A percentile compares a stretch with the other conserved stretches of the same genome.
These are phyloP conservation scores for Debaryomycetaceae sp. DNA, from an alignment of 1,139 yeast genomes.

Conservation along the genomic window DNA sequence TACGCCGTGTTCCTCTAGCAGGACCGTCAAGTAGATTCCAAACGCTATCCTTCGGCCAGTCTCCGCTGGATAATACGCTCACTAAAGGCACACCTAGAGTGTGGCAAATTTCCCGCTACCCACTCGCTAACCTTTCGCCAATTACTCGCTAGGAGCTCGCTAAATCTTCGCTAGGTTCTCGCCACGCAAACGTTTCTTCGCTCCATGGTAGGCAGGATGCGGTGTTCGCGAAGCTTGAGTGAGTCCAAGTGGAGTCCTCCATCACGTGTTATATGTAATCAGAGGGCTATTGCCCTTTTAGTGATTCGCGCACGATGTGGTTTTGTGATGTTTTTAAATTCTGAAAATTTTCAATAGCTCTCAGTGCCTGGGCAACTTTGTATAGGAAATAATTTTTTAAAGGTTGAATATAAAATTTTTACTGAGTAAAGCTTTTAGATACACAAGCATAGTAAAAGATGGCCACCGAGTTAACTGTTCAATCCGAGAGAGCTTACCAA, in stretches of 20 bases:
- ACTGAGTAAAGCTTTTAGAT: not conserved
- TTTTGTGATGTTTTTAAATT: not conserved
- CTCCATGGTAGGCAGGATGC: too few relatives aligned
- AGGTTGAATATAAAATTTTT: constrained; percentile 6
- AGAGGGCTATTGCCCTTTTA: not conserved
- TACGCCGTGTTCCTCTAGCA: too few relatives aligned
- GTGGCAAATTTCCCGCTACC: too few relatives aligned
- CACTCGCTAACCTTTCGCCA: too few relatives aligned
- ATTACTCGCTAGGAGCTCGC: too few relatives aligned
- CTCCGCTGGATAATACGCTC: too few relatives aligned
- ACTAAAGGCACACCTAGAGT: too few relatives aligned
- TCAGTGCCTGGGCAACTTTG: not conserved
- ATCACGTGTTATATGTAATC: not conserved
- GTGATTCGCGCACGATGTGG: not conserved
- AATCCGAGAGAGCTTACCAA: constrained; percentile 99
- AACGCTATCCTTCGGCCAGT: too few relatives aligned
- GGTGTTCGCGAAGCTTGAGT: too few relatives aligned
- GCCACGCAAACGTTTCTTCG: too few relatives aligned
- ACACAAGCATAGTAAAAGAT: constrained; percentile 42
- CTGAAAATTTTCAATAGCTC: constrained; percentile 6
- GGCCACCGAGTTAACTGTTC: constrained; percentile 99
- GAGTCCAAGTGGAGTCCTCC: not conserved
- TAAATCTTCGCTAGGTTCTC: too few relatives aligned
- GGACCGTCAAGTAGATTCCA: too few relatives aligned
- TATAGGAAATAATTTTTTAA: not conserved